These are phyloP conservation scores for Penicillium fuscoglaucum DNA, from an alignment of 2,329 filamentous ascomycete species.

Conservation along the genomic window DNA sequence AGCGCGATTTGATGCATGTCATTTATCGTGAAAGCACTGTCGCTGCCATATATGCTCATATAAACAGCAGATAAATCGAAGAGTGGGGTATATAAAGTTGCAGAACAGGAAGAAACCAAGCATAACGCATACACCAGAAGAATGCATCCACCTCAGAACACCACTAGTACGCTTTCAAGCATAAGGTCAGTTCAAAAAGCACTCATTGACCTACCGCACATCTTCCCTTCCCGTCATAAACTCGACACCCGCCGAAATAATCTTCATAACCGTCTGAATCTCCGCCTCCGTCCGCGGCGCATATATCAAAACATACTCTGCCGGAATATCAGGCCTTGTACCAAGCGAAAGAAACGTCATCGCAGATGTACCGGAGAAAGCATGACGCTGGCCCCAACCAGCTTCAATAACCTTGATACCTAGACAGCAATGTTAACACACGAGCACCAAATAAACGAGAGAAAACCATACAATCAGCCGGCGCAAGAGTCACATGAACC, in stretches of 20 bases:
- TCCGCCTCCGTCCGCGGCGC: slow-evolving; percentile 37
- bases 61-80: not conserved
- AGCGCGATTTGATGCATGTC: too few relatives aligned
- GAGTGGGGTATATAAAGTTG: slow-evolving; percentile 16
- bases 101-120: not conserved
- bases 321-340: slow-evolving; percentile 19
- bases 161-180: not conserved
- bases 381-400: slow-evolving; percentile 74
- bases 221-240: slow-evolving; percentile 32
- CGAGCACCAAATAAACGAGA: not conserved
- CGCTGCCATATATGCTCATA: not conserved
- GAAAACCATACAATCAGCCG: slow-evolving; percentile 62
- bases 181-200: not conserved
- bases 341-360: slow-evolving; percentile 57
- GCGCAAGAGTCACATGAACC: slow-evolving; percentile 76
- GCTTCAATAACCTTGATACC: slow-evolving; percentile 65
- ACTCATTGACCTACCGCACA: slow-evolving; percentile 14
- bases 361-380: slow-evolving; percentile 56
- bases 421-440: slow-evolving; percentile 8
- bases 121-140: not conserved
- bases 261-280: slow-evolving; percentile 32
- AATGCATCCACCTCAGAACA: not conserved
- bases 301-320: slow-evolving; percentile 37
- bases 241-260: slow-evolving; percentile 35
- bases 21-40: not conserved